These are phyloP conservation scores for Paramecium biaurelia DNA, from an alignment of 73 alveolate species.

Conservation along the genomic window DNA sequence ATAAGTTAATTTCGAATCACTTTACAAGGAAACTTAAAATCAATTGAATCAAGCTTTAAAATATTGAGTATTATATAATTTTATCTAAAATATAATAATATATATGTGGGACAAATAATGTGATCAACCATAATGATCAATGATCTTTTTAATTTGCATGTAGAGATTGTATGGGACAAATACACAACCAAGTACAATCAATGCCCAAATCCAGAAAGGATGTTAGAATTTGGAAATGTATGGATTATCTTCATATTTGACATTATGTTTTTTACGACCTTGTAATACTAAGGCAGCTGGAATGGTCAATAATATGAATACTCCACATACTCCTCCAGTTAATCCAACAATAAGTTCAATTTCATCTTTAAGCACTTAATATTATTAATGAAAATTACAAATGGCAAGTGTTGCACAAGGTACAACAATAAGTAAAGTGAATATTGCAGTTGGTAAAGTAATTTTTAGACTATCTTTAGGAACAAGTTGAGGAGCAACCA, in stretches of 20 bases:
- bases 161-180: background rate
- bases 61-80: background rate
- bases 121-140: background rate
- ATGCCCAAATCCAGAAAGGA: background rate
- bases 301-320: background rate
- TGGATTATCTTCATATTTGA: background rate
- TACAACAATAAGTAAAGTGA: slow-evolving; percentile 41
- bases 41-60: background rate
- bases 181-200: background rate
- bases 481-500: background rate
- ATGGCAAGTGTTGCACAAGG: slow-evolving; percentile 33
- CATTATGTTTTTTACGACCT: background rate
- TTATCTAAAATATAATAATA: background rate
- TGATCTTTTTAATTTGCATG: background rate
- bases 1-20: background rate
- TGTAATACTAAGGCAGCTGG: slow-evolving; percentile 18
- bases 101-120: background rate
- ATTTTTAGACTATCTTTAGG: slow-evolving; percentile 42
- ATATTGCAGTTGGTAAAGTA: slow-evolving; percentile 20
- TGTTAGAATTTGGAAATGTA: background rate
- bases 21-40: background rate
- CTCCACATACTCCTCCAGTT: slow-evolving; percentile 54
- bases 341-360: slow-evolving; percentile 5
- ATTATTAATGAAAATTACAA: background rate
- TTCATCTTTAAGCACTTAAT: background rate